A percentile compares a stretch with the other conserved stretches of the same genome.
Conservation (phyloP, 140 eudicot species). For the Senecio squalidus region DNA sequence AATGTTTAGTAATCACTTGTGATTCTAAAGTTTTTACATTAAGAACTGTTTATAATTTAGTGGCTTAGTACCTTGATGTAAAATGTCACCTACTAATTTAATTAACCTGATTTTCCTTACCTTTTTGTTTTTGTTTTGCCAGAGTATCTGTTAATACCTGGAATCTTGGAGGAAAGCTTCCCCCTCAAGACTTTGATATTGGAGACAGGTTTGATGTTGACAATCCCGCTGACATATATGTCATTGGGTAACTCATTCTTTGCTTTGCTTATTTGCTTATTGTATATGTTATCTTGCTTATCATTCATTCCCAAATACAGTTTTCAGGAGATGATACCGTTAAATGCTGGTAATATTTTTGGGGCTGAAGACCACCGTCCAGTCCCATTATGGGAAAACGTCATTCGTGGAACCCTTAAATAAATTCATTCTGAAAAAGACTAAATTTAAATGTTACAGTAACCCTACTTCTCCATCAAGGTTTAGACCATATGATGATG, state of each 20-base stretch:
- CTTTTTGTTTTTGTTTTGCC: too few relatives aligned
- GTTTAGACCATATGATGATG: slow-evolving; percentile 44
- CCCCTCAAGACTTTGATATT: slow-evolving; percentile 65
- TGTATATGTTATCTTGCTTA: background rate
- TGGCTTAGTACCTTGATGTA: too few relatives aligned
- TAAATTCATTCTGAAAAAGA: slow-evolving; percentile 38
- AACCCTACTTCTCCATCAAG: slow-evolving; percentile 84
- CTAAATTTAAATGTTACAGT: slow-evolving; percentile 56
- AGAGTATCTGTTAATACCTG: slow-evolving; percentile 75
- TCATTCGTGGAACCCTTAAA: slow-evolving; percentile 70
- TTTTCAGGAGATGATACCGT: slow-evolving; percentile 79
- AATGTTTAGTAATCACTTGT: too few relatives aligned
- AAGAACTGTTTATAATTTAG: too few relatives aligned
- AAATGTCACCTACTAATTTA: too few relatives aligned
- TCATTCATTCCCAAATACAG: slow-evolving; percentile 23
- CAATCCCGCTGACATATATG: slow-evolving; percentile 82
- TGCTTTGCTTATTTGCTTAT: background rate
- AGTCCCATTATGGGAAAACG: slow-evolving; percentile 67
- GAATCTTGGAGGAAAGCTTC: slow-evolving; percentile 82
- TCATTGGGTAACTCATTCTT: slow-evolving; percentile 51
- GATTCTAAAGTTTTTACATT: too few relatives aligned
- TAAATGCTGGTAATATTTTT: slow-evolving; percentile 77
- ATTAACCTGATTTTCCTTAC: too few relatives aligned
- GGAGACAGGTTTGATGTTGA: slow-evolving; percentile 57
- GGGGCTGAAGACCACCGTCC: slow-evolving; percentile 91